These are phyloP conservation scores for Aurantiochytrium sp. DNA, from an alignment of 108 stramenopile species.

Conservation along the genomic window DNA sequence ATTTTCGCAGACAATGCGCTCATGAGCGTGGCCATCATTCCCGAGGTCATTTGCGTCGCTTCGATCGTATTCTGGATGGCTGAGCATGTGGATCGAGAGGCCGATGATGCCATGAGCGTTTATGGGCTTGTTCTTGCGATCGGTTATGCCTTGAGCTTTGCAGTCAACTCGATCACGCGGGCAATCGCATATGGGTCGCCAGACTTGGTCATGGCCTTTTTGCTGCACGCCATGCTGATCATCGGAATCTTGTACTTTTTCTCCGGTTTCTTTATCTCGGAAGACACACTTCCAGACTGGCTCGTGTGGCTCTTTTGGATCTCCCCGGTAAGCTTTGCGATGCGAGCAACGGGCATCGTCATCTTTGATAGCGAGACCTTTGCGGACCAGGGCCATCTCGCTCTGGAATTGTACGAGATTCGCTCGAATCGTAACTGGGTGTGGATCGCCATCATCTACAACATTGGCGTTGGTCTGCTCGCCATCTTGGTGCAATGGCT, in stretches of 20 bases:
- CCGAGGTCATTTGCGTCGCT: not conserved
- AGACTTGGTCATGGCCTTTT: conserved; percentile 28
- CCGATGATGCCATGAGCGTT: not conserved
- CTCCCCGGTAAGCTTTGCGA: not conserved
- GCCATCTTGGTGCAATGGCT: not conserved
- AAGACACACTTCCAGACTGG: not conserved
- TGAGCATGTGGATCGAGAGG: not conserved
- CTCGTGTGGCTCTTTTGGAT: not conserved
- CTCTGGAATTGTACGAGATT: conserved; percentile 17
- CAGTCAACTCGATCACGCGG: not conserved
- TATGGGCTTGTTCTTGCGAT: not conserved
- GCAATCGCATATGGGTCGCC: conserved; percentile 27
- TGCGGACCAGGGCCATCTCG: conserved; percentile 30
- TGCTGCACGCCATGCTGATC: conserved; percentile 12
- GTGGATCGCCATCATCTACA: not conserved
- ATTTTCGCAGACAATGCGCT: not conserved
- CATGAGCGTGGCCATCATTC: not conserved
- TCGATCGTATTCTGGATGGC: not conserved
- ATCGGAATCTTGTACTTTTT: conserved; percentile 37
- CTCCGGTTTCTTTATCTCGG: conserved; percentile 34
- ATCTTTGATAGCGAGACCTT: conserved; percentile 36
- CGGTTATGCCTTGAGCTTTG: not conserved
- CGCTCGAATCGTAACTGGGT: conserved; percentile 7
- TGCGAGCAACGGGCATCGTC: not conserved
- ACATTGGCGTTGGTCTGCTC: not conserved